These are phyloP conservation scores for Gracilaria gracilis DNA, from an alignment of 23 red algal species.

Conservation along the genomic window DNA sequence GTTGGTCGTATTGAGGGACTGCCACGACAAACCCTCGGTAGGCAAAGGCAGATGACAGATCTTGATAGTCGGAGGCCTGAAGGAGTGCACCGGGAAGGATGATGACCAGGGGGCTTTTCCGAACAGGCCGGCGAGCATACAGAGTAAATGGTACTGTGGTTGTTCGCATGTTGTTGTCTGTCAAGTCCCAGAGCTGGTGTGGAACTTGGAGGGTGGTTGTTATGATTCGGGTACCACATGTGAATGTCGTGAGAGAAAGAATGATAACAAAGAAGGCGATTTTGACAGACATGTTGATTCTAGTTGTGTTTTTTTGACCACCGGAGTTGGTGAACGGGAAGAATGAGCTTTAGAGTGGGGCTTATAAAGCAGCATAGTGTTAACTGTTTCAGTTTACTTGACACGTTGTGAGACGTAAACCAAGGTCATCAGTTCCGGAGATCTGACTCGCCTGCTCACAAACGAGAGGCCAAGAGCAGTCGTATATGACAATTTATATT, in stretches of 20 bases:
- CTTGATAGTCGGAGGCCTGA: not conserved
- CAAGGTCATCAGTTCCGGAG: too few relatives aligned
- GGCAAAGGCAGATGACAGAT: not conserved
- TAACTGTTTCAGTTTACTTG: too few relatives aligned
- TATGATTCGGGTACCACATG: not conserved
- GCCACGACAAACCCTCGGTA: constrained; percentile 28
- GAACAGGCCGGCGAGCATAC: not conserved
- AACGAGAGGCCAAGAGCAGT: too few relatives aligned
- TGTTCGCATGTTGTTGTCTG: not conserved
- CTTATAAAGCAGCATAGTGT: too few relatives aligned
- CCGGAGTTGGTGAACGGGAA: too few relatives aligned
- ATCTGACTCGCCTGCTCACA: too few relatives aligned
- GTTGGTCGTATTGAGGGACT: constrained; percentile 16
- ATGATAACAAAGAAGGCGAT: not conserved
- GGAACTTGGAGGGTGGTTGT: not conserved
- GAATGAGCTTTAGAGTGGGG: too few relatives aligned
- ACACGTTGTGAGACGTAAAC: too few relatives aligned
- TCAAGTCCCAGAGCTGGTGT: constrained; percentile 19
- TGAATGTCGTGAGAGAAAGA: not conserved
- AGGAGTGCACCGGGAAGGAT: not conserved
- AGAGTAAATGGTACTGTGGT: constrained; percentile 2
- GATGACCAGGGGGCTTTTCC: not conserved
- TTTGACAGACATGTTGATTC: not conserved
- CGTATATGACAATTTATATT: too few relatives aligned
- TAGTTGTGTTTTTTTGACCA: too few relatives aligned